A percentile compares a stretch with the other conserved stretches of the same genome.
These are phyloP conservation scores for Seminavis robusta DNA, from an alignment of 108 stramenopile species.

Conservation along the genomic window DNA sequence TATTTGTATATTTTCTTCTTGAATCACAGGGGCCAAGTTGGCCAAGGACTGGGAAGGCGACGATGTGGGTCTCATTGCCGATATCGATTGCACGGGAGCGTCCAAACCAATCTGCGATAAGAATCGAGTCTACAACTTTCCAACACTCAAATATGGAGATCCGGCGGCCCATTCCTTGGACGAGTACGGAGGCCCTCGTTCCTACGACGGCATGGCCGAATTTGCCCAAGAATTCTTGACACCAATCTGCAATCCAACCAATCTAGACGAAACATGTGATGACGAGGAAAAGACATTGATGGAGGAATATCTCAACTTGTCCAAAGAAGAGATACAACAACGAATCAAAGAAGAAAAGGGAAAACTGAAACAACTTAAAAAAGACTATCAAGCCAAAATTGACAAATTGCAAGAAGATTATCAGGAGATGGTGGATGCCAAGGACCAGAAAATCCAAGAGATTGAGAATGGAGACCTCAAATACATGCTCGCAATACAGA, in stretches of 20 bases:
- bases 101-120: conserved; percentile 62
- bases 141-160: conserved; percentile 82
- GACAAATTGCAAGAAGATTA: conserved; percentile 66
- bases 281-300: conserved; percentile 52
- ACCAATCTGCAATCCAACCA: conserved; percentile 41
- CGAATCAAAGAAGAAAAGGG: conserved; percentile 56
- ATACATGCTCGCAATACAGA: no score
- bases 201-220: conserved; percentile 48
- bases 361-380: conserved; percentile 56
- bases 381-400: conserved; percentile 54
- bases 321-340: conserved; percentile 36
- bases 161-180: conserved; percentile 42
- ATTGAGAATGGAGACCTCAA: no score
- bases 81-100: conserved; percentile 78
- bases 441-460: conserved; percentile 72
- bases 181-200: conserved; percentile 76
- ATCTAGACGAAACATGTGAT: conserved; percentile 68
- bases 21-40: no score
- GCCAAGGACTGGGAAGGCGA: conserved; percentile 46
- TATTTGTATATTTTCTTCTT: no score
- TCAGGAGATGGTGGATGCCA: conserved; percentile 47
- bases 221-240: conserved; percentile 67
- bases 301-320: conserved; percentile 54
- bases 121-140: conserved; percentile 76
- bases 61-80: conserved; percentile 52